A percentile compares a stretch with the other conserved stretches of the same genome.
Conservation (phyloP, 1,284 basidiomycete species). For the Trichosporon coremiiforme region DNA sequence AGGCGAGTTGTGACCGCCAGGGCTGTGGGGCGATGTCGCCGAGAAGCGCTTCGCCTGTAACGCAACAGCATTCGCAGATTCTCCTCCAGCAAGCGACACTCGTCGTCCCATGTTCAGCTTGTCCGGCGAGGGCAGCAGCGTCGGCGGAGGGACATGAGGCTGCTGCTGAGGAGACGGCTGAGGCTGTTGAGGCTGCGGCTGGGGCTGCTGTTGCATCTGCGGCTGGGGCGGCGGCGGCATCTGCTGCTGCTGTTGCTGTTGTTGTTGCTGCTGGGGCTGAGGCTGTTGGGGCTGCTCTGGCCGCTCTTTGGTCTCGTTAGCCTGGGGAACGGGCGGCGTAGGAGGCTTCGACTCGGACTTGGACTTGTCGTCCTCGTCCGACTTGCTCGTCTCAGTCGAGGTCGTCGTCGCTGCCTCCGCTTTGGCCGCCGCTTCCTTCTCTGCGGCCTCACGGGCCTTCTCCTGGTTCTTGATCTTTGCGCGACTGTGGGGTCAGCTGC, state of each 20-base stretch:
- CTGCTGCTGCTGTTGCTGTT: not conserved
- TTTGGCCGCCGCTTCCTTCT: conserved; percentile 33
- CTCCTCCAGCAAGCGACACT: conserved; percentile 46
- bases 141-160: not conserved
- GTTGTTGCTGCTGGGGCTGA: not conserved
- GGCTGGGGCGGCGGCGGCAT: too few species aligned
- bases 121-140: conserved; percentile 28
- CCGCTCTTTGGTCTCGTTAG: not conserved
- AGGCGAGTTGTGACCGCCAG: conserved; percentile 44
- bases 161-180: not conserved
- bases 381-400: not conserved
- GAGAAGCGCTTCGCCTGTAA: conserved; percentile 5
- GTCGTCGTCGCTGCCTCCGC: conserved; percentile 24
- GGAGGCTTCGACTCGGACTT: conserved; percentile 6
- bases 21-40: conserved; percentile 16
- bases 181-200: not conserved
- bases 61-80: conserved; percentile 24
- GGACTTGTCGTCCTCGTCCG: conserved; percentile 3
- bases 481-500: conserved; percentile 59
- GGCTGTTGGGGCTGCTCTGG: not conserved
- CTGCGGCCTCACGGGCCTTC: conserved; percentile 47
- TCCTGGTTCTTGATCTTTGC: conserved; percentile 74
- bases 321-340: conserved; percentile 6
- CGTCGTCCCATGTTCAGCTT: conserved; percentile 42
- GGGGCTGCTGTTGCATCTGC: not conserved